Percentiles rank a stretch among this genome's conserved stretches.
Conservation (phyloP, 768 basidiomycete genomes). For the Ramaria sp. region DNA sequence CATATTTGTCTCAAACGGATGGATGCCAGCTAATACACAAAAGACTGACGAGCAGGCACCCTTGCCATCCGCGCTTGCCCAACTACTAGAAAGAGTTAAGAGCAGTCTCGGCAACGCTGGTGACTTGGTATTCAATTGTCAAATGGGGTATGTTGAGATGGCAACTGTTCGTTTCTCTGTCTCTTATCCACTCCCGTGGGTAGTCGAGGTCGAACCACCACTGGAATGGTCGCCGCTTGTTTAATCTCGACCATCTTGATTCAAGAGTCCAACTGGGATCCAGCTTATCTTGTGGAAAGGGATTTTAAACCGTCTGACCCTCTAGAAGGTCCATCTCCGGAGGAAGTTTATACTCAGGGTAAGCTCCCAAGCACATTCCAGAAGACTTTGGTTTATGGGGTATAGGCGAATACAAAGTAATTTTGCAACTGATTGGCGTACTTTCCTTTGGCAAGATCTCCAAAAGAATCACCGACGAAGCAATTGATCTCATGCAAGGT, state of each 20-base stretch:
- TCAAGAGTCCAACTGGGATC: slow-evolving; percentile 14
- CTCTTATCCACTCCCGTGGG: not conserved
- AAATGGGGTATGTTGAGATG: slow-evolving; percentile 67
- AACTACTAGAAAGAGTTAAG: slow-evolving; percentile 64
- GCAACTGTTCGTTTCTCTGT: not conserved
- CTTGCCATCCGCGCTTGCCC: slow-evolving; percentile 73
- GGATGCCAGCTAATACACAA: not conserved
- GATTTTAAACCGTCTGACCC: slow-evolving; percentile 29
- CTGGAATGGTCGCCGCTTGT: slow-evolving; percentile 88
- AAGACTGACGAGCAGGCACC: slow-evolving; percentile 98
- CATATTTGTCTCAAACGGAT: not conserved
- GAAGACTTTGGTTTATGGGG: not conserved
- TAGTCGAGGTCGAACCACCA: slow-evolving; percentile 59
- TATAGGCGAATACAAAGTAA: slow-evolving; percentile 94
- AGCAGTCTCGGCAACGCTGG: slow-evolving; percentile 41
- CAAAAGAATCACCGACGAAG: slow-evolving; percentile 80
- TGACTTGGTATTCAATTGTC: slow-evolving; percentile 92
- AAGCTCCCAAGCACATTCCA: slow-evolving; percentile 8
- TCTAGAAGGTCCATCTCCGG: slow-evolving; percentile 77
- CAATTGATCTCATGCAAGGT: slow-evolving; percentile 77
- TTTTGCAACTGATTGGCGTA: slow-evolving; percentile 87
- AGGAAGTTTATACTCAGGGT: slow-evolving; percentile 85
- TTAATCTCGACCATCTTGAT: slow-evolving; percentile 65
- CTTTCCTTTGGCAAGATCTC: slow-evolving; percentile 88
- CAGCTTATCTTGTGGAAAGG: slow-evolving; percentile 28